These are phyloP conservation scores for Penicillium corylophilum DNA, from an alignment of 2,329 filamentous ascomycete species.

Conservation along the genomic window DNA sequence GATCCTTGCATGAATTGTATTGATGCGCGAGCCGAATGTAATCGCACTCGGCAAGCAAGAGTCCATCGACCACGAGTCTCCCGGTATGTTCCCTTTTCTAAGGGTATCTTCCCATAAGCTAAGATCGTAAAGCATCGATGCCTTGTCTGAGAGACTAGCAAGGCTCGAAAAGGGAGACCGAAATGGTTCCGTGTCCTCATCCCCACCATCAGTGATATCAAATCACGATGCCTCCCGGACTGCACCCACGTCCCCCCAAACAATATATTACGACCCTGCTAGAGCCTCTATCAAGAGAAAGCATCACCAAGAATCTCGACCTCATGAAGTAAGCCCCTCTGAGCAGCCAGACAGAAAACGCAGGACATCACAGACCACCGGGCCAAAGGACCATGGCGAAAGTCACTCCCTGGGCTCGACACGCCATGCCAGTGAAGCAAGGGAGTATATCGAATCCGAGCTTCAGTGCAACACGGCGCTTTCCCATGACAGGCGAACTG, in stretches of 20 bases:
- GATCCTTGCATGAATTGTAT: conserved; percentile 49
- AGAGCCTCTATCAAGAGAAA: conserved; percentile 14
- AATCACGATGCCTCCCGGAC: conserved; percentile 4
- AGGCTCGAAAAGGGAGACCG: conserved; percentile 18
- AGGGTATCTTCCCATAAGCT: not conserved
- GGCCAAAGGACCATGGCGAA: conserved; percentile 6
- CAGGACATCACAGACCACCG: conserved; percentile 10
- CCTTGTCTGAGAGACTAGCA: conserved; percentile 17
- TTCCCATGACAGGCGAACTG: conserved; percentile 21
- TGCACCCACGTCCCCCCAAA: conserved; percentile 10
- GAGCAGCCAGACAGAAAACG: conserved; percentile 9
- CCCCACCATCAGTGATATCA: conserved; percentile 6
- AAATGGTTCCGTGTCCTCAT: conserved; percentile 6
- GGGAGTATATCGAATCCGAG: conserved; percentile 25
- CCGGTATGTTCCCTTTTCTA: conserved; percentile 8
- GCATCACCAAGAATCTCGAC: not conserved
- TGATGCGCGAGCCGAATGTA: conserved; percentile 41
- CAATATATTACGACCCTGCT: not conserved
- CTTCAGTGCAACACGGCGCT: conserved; percentile 23
- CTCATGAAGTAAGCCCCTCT: not conserved
- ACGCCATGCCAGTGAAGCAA: conserved; percentile 22
- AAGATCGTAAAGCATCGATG: conserved; percentile 15
- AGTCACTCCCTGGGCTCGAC: conserved; percentile 18
- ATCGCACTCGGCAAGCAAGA: conserved; percentile 22
- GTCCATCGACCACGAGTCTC: conserved; percentile 23